Conservation (phyloP, 306 rosid genomes). For the Citrullus mucosospermus region DNA sequence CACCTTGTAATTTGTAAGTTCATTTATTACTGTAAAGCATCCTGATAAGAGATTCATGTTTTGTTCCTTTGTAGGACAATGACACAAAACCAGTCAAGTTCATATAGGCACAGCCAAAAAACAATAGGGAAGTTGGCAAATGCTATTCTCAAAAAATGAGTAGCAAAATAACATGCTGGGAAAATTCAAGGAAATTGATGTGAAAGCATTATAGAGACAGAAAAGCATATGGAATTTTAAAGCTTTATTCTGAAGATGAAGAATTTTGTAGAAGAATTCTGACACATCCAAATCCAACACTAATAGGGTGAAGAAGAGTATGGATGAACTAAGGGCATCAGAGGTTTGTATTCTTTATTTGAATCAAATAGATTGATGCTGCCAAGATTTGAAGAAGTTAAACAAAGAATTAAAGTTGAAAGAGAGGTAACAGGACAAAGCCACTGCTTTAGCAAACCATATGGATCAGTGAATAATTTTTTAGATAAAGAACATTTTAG, state of each 20-base stretch:
- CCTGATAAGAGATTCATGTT: conserved; percentile 8
- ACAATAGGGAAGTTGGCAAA: conserved; percentile 64
- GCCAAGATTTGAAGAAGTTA: conserved; percentile 72
- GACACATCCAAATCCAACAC: too few relatives aligned
- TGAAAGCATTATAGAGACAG: conserved; percentile 57
- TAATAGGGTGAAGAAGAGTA: too few relatives aligned
- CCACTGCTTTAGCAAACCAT: conserved; percentile 52
- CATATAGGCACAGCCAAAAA: conserved; percentile 87
- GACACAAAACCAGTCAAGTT: conserved; percentile 57
- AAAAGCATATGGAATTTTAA: conserved; percentile 26
- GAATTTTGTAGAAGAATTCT: too few relatives aligned
- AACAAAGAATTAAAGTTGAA: conserved; percentile 19
- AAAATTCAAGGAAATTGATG: conserved; percentile 62
- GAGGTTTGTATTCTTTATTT: too few relatives aligned
- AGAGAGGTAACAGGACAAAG: too few relatives aligned
- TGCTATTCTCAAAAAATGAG: conserved; percentile 56
- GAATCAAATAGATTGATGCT: conserved; percentile 56
- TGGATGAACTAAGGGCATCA: too few relatives aligned
- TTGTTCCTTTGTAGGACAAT: conserved; percentile 46
- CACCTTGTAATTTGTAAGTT: too few relatives aligned
- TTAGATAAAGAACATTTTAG: neutral
- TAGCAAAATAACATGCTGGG: conserved; percentile 30
- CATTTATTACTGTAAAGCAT: too few relatives aligned
- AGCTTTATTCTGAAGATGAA: neutral
- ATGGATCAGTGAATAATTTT: conserved; percentile 65